These are phyloP conservation scores for Conticribra guillardii DNA, from an alignment of 108 stramenopile species.

Conservation along the genomic window DNA sequence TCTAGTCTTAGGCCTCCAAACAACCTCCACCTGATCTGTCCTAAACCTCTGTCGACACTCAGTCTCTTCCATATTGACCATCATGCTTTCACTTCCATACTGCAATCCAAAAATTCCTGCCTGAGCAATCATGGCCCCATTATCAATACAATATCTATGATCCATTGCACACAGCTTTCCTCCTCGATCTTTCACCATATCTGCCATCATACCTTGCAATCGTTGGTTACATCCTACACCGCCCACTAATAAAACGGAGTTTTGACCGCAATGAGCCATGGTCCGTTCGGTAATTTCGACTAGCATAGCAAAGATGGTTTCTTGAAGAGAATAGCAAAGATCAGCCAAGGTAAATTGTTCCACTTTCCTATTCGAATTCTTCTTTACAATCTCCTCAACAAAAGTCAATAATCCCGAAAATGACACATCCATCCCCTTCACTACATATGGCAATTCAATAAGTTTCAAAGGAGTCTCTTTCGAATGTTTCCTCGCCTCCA, in stretches of 20 bases:
- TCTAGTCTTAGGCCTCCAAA: slow-evolving; percentile 79
- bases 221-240: slow-evolving; percentile 99
- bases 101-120: slow-evolving; percentile 97
- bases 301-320: slow-evolving; percentile 99
- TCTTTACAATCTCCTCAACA: slow-evolving; percentile 50
- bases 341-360: slow-evolving; percentile 78
- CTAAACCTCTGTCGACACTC: slow-evolving; percentile 94
- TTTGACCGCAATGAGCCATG: slow-evolving; percentile 96
- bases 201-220: slow-evolving; percentile 97
- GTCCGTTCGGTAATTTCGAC: slow-evolving; percentile 99
- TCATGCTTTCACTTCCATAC: slow-evolving; percentile 68
- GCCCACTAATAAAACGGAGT: slow-evolving; percentile 96
- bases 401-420: slow-evolving; percentile 77
- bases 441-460: slow-evolving; percentile 94
- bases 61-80: slow-evolving; percentile 83
- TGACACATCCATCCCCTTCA: slow-evolving; percentile 99
- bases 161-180: slow-evolving; percentile 97
- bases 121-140: slow-evolving; percentile 99
- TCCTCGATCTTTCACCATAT: slow-evolving; percentile 93
- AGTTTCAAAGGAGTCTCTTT: slow-evolving; percentile 48
- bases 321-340: slow-evolving; percentile 97
- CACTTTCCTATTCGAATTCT: slow-evolving; percentile 23
- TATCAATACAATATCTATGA: slow-evolving; percentile 99
- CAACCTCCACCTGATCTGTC: slow-evolving; percentile 91
- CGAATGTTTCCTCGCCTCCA: slow-evolving; percentile 82